These are phyloP conservation scores for Cryptosporidium xiaoi DNA, from an alignment of 169 alveolate species.

Conservation along the genomic window DNA sequence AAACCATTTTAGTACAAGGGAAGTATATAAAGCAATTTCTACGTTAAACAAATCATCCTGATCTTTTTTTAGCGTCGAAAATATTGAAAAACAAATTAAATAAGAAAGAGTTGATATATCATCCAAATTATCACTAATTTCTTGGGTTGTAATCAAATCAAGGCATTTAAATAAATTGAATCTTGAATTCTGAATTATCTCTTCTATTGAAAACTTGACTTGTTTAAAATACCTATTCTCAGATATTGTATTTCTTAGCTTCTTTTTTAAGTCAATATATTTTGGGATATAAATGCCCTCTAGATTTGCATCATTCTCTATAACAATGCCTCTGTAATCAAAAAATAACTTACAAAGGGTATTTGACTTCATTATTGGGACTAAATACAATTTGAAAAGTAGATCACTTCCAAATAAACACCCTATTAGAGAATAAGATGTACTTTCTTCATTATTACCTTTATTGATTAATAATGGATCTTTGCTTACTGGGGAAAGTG, in stretches of 20 bases:
- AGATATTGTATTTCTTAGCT: background rate
- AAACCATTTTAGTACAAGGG: slow-evolving; percentile 30
- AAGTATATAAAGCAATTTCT: background rate
- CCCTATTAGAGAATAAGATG: slow-evolving; percentile 3
- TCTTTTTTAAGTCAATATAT: too few relatives aligned
- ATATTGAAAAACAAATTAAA: slow-evolving; percentile 26
- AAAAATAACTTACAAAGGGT: slow-evolving; percentile 29
- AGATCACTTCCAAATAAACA: slow-evolving; percentile 37
- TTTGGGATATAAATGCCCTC: background rate
- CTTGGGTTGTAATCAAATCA: background rate
- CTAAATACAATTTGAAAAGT: slow-evolving; percentile 15
- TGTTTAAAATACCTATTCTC: background rate
- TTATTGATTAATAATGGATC: background rate
- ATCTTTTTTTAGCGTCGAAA: slow-evolving; percentile 1
- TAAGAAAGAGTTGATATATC: slow-evolving; percentile 14
- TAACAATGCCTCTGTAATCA: slow-evolving; percentile 31
- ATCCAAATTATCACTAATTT: background rate
- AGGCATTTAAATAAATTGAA: slow-evolving; percentile 36
- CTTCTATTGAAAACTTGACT: background rate
- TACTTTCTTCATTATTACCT: background rate
- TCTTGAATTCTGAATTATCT: slow-evolving; percentile 11
- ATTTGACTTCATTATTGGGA: slow-evolving; percentile 17
- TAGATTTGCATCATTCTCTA: background rate
- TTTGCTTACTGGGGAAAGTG: background rate
- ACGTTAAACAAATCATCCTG: slow-evolving; percentile 19